phyloP scores from a whole-genome alignment of 2,329 filamentous ascomycete genomes.

The Emmonsiellopsis sp. region DNA sequence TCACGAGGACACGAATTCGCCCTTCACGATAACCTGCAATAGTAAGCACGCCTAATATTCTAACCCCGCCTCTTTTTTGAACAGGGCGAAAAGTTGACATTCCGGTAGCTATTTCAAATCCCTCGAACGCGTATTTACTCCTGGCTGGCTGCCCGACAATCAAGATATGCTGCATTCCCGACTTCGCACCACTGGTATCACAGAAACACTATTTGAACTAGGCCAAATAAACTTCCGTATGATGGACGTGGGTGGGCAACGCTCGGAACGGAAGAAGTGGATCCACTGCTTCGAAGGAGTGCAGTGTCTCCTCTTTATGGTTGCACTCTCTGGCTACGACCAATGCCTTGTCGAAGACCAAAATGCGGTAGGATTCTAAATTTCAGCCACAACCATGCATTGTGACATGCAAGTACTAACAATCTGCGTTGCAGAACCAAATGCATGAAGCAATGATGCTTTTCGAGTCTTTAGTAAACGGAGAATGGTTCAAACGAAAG shows the following conservation, averaged over 20 bases:
- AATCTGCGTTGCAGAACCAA: slow-evolving; percentile 55
- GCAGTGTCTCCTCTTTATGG: slow-evolving; percentile 83
- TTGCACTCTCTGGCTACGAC: slow-evolving; percentile 92
- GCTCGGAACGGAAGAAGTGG: slow-evolving; percentile 94
- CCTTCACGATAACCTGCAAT: slow-evolving; percentile 87
- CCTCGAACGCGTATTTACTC: slow-evolving; percentile 64
- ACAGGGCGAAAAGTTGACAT: neutral
- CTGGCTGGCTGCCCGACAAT: slow-evolving; percentile 78
- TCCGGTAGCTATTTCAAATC: slow-evolving; percentile 67
- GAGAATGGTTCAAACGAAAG: slow-evolving; percentile 76
- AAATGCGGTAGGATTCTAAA: slow-evolving; percentile 63
- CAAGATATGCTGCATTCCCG: slow-evolving; percentile 90
- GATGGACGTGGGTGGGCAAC: slow-evolving; percentile 89
- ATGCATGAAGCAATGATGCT: slow-evolving; percentile 85
- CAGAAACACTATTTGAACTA: slow-evolving; percentile 86
- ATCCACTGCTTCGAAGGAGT: slow-evolving; percentile 95
- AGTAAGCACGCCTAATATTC: slow-evolving; percentile 51
- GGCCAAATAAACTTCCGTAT: slow-evolving; percentile 91
- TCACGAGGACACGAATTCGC: slow-evolving; percentile 93
- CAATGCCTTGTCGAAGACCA: slow-evolving; percentile 95
- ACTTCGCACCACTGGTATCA: slow-evolving; percentile 88
- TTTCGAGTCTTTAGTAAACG: slow-evolving; percentile 78
- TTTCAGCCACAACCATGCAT: neutral
- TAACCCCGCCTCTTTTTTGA: neutral
- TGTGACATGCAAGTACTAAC: slow-evolving; percentile 10